Conservation (phyloP, 768 basidiomycete species). For the Coprinopsis marcescibilis region DNA sequence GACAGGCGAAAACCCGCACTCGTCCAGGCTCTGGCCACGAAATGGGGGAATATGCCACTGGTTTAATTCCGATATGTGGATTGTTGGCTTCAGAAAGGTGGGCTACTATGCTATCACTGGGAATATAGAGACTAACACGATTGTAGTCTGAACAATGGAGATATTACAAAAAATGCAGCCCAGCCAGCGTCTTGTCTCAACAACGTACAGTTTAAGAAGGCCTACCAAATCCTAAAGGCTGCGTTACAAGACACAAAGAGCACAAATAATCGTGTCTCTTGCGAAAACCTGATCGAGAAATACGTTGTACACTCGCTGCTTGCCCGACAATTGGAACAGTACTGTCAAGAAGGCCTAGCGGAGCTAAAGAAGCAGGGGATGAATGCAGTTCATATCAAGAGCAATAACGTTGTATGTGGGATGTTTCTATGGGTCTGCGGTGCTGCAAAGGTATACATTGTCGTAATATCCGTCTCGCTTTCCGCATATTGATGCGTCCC, state of each 20-base stretch:
- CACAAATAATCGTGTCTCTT: neutral
- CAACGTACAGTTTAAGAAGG: constrained; percentile 1
- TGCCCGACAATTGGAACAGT: neutral
- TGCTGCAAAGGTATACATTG: neutral
- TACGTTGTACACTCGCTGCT: neutral
- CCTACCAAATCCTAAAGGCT: neutral
- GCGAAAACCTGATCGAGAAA: neutral
- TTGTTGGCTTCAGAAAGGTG: neutral
- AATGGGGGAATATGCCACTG: neutral
- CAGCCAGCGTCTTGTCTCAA: constrained; percentile 1
- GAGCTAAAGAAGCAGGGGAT: neutral
- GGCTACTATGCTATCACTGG: neutral
- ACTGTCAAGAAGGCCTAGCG: neutral
- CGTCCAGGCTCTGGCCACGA: neutral
- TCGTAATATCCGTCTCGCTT: neutral
- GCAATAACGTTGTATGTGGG: neutral
- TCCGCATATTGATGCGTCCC: too few relatives aligned
- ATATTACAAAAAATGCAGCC: neutral
- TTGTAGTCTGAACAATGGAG: neutral
- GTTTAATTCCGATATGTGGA: constrained; percentile 1
- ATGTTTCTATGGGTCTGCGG: neutral
- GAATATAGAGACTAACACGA: neutral
- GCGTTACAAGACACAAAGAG: neutral
- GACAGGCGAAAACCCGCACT: neutral
- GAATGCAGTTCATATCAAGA: neutral